phyloP scores from a whole-genome alignment of 176 grass and related monocot species.

The Tillandsia leiboldiana region DNA sequence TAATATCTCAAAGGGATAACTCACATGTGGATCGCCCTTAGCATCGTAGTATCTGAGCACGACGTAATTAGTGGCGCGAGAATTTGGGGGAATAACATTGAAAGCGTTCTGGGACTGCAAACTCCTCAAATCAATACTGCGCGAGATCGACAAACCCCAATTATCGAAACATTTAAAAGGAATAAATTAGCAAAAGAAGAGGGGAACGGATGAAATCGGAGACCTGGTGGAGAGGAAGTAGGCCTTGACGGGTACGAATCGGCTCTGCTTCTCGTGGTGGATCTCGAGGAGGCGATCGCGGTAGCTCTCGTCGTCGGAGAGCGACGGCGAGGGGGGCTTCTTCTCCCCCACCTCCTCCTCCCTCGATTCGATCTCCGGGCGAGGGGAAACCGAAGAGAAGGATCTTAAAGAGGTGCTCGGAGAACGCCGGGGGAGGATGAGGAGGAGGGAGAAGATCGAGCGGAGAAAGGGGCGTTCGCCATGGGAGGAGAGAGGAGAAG shows the following conservation, averaged over 20 bases:
- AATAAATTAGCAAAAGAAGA: not conserved
- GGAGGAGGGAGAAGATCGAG: conserved; percentile 17
- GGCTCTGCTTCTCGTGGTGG: conserved; percentile 65
- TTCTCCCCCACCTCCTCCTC: conserved; percentile 13
- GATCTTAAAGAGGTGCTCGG: conserved; percentile 4
- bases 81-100: conserved; percentile 81
- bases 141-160: not conserved
- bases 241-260: conserved; percentile 79
- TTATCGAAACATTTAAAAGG: not conserved
- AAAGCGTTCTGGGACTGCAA: conserved; percentile 88
- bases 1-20: no score
- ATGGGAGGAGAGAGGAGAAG: conserved; percentile 3
- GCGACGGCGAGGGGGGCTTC: conserved; percentile 15
- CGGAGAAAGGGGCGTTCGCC: not conserved
- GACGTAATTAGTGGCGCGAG: conserved; percentile 83
- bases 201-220: not conserved
- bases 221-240: conserved; percentile 96
- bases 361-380: conserved; percentile 24
- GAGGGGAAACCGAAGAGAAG: conserved; percentile 26
- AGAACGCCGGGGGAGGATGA: not conserved
- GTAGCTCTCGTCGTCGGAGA: conserved; percentile 49
- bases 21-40: conserved; percentile 77
- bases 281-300: conserved; percentile 70
- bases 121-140: conserved; percentile 83
- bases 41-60: conserved; percentile 87